A percentile compares a stretch with the other conserved stretches of the same genome.
These are phyloP conservation scores for Yamadazyma takamatsuzukensis DNA, from an alignment of 805 yeast genomes.

Conservation along the genomic window DNA sequence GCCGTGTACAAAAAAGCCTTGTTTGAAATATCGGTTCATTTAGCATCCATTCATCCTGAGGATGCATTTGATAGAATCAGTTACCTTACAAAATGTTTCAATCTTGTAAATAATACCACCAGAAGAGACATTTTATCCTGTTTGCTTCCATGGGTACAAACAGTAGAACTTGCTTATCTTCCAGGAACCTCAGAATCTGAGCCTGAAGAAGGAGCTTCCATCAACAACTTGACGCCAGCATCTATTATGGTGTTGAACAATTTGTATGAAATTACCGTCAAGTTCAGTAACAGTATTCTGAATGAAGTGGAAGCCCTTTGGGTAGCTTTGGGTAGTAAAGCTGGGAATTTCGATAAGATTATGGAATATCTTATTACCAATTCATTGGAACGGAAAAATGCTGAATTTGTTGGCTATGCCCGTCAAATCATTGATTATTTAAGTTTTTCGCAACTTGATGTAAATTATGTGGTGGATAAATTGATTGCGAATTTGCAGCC, in stretches of 20 bases:
- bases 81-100: slow-evolving; percentile 66
- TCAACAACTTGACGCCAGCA: slow-evolving; percentile 19
- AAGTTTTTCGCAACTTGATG: slow-evolving; percentile 50
- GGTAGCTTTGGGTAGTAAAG: slow-evolving; percentile 85
- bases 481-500: slow-evolving; percentile 75
- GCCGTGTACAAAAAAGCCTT: slow-evolving; percentile 86
- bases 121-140: slow-evolving; percentile 79
- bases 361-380: slow-evolving; percentile 65
- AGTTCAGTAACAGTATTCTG: slow-evolving; percentile 67
- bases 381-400: slow-evolving; percentile 66
- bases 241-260: slow-evolving; percentile 72
- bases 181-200: background rate
- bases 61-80: slow-evolving; percentile 63
- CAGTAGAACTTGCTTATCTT: slow-evolving; percentile 54
- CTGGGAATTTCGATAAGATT: slow-evolving; percentile 67
- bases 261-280: slow-evolving; percentile 79
- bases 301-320: slow-evolving; percentile 92
- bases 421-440: slow-evolving; percentile 80
- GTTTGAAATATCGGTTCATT: slow-evolving; percentile 69
- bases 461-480: slow-evolving; percentile 50
- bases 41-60: slow-evolving; percentile 59
- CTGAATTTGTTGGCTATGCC: slow-evolving; percentile 71
- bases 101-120: slow-evolving; percentile 51
- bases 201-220: slow-evolving; percentile 5
- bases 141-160: slow-evolving; percentile 89